These are phyloP conservation scores for Huntiella moniliformis DNA, from an alignment of 2,329 filamentous ascomycete genomes.

Conservation along the genomic window DNA sequence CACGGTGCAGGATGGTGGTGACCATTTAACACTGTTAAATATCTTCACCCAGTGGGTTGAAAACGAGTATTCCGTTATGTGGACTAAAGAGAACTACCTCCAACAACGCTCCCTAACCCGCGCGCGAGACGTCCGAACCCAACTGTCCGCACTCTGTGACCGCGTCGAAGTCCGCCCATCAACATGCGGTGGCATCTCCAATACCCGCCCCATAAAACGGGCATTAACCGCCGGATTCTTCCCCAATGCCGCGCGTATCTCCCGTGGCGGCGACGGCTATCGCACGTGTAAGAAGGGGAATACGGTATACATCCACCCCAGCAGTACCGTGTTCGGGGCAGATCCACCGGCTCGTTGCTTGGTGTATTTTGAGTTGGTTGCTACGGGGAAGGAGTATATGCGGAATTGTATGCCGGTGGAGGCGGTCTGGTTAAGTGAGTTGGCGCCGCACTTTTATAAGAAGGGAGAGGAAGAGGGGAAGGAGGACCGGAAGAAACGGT, in stretches of 20 bases:
- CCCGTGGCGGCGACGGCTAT: conserved; percentile 72
- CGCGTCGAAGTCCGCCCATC: conserved; percentile 68
- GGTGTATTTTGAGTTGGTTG: conserved; percentile 67
- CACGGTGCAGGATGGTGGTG: conserved; percentile 76
- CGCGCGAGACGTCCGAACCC: conserved; percentile 79
- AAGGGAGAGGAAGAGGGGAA: conserved; percentile 71
- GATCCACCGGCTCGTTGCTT: conserved; percentile 66
- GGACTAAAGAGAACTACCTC: conserved; percentile 83
- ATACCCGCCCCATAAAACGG: conserved; percentile 60
- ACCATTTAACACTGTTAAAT: conserved; percentile 74
- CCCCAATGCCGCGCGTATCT: conserved; percentile 70
- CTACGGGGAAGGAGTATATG: conserved; percentile 86
- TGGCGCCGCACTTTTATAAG: conserved; percentile 90
- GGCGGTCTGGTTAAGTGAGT: conserved; percentile 66
- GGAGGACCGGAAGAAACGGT: conserved; percentile 42
- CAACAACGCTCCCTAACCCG: conserved; percentile 79
- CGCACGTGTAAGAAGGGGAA: conserved; percentile 80
- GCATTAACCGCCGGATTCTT: conserved; percentile 87
- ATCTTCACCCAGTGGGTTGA: conserved; percentile 95
- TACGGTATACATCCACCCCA: conserved; percentile 82
- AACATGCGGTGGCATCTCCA: conserved; percentile 42
- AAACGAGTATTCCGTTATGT: conserved; percentile 70
- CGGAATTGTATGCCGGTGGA: conserved; percentile 71
- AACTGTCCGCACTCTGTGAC: conserved; percentile 81
- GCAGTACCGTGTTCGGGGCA: conserved; percentile 57